Evolutionary conservation across 257 asterid genomes (phyloP), one percentile per base, ranked within the genome.

Genomic region (Cinchona pubescens): DNA sequence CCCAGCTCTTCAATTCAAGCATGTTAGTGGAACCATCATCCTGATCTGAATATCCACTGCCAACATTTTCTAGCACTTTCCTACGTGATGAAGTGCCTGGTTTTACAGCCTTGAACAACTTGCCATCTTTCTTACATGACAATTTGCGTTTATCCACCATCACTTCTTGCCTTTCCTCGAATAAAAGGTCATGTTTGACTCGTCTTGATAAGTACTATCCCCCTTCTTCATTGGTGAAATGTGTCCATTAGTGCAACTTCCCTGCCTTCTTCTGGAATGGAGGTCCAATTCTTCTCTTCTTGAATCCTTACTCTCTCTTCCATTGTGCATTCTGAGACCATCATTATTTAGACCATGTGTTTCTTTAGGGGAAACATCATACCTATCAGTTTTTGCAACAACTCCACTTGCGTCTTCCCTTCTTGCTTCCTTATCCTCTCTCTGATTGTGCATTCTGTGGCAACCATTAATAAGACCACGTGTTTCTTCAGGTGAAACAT

Each of bases 81-180:
- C 82, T 76, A 29, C 63, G 80, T 64, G 91, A 88, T 77, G 91
- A 73, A 43, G 73, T 70, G 81, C 83, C 79, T 64, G 84, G 73
- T 77, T 77, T 90, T 76, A 80, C 86, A 49, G 46, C 78, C 84
- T 79, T 87, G 65, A 48, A 5, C 40, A 78, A 77, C 58, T 63
- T 62, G 78, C 53, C 84, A 73, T 71, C 82, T 78, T 82, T 83
- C 75, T 83, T 86, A 42, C 73, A 25, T 59, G 70, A 75, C 59
- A 71, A 61, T 51, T 81, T 73, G 48, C 65, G 86, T 78, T 84
- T 86, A 64, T 43, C 81, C 72, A 65, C 88, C 56, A 79, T 69
- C 73, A 65, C 60, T 60, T 68, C 78, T 71, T 77, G 87, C 81
- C 84, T 86, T 77, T 72, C 86, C 71, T 68, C 62, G 51, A 59